Evolutionary conservation across 768 basidiomycete genomes (phyloP), one percentile per base, ranked within the genome.

Genomic region (Rossbeevera mucosa): DNA sequence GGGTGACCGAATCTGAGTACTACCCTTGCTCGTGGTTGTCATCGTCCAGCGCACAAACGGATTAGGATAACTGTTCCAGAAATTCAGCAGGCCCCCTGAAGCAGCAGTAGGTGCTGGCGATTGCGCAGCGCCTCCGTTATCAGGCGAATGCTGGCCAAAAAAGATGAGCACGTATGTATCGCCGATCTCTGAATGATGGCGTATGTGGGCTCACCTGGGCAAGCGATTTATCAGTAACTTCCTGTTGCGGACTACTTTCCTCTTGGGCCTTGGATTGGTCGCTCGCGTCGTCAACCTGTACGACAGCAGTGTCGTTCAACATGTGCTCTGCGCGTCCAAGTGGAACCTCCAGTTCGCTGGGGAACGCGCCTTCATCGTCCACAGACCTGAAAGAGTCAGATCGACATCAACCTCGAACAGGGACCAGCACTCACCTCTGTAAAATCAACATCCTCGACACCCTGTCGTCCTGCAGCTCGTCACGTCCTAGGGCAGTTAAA

Each of bases 401-500:
- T 54, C 40, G 46, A 22, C 28, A 46, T 21, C n/a, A 28, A 44
- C 4, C 5, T 31, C 18, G 13, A 42, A 48, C 26, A 28, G 8
- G 38, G 36, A 4, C 18, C 21, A 2, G 11, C 26, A 44, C 60
- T 42, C 73, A 89, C 89, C 87, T 78, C 41, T 82, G 80, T 50
- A 91, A 76, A 21, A 87, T 71, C 26, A 78, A 69, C 82, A 86
- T 82, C 71, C 79, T 83, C 48, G 75, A 72, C 50, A 82, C 76
- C 60, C 82, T 75, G 61, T 86, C 82, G 60, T 91, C 85, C 62
- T 88, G 76, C 60, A 92, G 69, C 67, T 90, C 88, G 48, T 90
- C 87, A 45, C 88, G 75, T 22, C 88, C 88, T 42, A 90, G 71
- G 22, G 68, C 77, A 54, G 83, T 85, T 67, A 90, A 65, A 16